Conservation (phyloP, 768 basidiomycete genomes). For the Russula sp. region DNA sequence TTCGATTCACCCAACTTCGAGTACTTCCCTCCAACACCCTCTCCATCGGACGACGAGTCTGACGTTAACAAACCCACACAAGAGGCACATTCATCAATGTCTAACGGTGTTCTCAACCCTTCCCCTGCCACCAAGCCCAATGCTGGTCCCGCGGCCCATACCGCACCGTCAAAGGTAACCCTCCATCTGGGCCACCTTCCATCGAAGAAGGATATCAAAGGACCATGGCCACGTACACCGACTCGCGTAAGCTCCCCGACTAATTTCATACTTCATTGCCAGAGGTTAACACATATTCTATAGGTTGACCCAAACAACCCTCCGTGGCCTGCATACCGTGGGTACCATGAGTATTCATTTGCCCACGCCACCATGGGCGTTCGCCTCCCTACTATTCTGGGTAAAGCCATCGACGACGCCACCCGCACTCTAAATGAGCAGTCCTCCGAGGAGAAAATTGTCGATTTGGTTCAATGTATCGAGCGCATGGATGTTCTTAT, state of each 20-base stretch:
- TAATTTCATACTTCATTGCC: not conserved
- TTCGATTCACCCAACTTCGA: slow-evolving; percentile 25
- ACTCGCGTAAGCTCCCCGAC: slow-evolving; percentile 45
- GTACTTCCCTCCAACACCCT: slow-evolving; percentile 35
- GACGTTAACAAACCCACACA: slow-evolving; percentile 3
- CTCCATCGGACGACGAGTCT: slow-evolving; percentile 25
- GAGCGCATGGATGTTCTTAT: slow-evolving; percentile 88
- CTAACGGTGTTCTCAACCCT: slow-evolving; percentile 17
- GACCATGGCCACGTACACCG: slow-evolving; percentile 69
- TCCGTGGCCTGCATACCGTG: slow-evolving; percentile 75
- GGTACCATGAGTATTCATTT: slow-evolving; percentile 78
- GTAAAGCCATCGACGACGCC: slow-evolving; percentile 91
- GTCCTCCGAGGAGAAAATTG: slow-evolving; percentile 72
- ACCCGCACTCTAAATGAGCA: slow-evolving; percentile 85
- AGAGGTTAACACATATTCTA: not conserved
- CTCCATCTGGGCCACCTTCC: slow-evolving; percentile 72
- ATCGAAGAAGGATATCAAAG: slow-evolving; percentile 64
- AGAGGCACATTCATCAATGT: slow-evolving; percentile 17
- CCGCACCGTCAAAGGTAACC: slow-evolving; percentile 52
- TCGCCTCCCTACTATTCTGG: slow-evolving; percentile 91
- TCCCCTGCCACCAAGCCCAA: slow-evolving; percentile 25
- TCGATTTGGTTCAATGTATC: slow-evolving; percentile 81
- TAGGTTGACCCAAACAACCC: slow-evolving; percentile 81
- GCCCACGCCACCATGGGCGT: slow-evolving; percentile 93
- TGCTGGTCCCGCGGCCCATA: slow-evolving; percentile 22